Evolutionary conservation across 2,329 filamentous ascomycete genomes (phyloP).

Genomic region (Colletotrichum orbiculare): DNA sequence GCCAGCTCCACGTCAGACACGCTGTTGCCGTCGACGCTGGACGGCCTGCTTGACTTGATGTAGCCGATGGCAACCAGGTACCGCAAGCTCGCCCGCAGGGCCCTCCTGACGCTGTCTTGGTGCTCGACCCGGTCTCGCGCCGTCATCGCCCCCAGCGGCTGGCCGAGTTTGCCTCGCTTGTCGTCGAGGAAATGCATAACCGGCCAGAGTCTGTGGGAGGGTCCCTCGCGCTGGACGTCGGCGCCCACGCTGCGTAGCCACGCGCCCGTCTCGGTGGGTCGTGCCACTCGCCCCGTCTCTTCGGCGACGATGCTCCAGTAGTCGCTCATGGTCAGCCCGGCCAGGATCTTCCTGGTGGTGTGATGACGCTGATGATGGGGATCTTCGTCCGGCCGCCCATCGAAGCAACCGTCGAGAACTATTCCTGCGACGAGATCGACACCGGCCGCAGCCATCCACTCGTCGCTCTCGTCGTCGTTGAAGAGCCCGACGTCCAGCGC

Average conservation of each 20-base stretch:
- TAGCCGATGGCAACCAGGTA: constrained; percentile 30
- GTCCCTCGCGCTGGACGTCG: constrained; percentile 25
- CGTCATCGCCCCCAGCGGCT: constrained; percentile 8
- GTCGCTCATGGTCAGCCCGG: constrained; percentile 34
- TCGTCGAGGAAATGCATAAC: constrained; percentile 41
- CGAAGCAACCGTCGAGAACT: constrained; percentile 21
- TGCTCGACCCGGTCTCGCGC: constrained; percentile 1
- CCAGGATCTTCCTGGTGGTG: constrained; percentile 21
- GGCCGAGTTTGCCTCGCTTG: constrained; percentile 16
- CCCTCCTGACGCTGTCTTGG: background rate
- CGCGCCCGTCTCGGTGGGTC: constrained; percentile 24
- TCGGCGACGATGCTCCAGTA: constrained; percentile 39
- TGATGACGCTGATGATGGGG: background rate
- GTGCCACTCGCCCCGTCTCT: constrained; percentile 8
- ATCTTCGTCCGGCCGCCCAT: background rate
- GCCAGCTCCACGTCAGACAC: constrained; percentile 33
- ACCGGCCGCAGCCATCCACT: constrained; percentile 38
- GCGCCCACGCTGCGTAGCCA: constrained; percentile 21
- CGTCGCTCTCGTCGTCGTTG: constrained; percentile 25
- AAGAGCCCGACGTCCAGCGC: constrained; percentile 32
- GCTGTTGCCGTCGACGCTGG: constrained; percentile 24
- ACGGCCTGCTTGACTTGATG: background rate
- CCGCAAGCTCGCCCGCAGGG: constrained; percentile 16
- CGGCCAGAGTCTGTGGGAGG: constrained; percentile 40
- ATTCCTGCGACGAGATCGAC: constrained; percentile 34